phyloP scores from a whole-genome alignment of 441 rosid genomes.

The Theobroma grandiflorum region DNA sequence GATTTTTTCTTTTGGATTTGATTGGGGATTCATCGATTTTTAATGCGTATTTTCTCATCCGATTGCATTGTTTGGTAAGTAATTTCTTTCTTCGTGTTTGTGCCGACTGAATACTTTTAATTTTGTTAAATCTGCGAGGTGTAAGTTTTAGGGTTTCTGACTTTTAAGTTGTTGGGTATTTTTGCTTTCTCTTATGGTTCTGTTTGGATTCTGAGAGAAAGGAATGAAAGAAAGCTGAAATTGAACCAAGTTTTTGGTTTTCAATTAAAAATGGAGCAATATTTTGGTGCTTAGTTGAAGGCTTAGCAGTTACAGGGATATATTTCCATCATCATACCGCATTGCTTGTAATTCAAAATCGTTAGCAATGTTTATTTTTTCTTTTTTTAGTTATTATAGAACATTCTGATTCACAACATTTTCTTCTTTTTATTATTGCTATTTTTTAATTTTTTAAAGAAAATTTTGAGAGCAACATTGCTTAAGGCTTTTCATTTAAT shows the following conservation, averaged over 20 bases:
- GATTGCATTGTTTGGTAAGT: constrained; percentile 5
- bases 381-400: constrained; percentile 7
- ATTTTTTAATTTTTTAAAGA: neutral
- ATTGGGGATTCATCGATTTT: constrained; percentile 2
- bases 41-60: constrained; percentile 16
- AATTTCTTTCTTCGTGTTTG: constrained; percentile 12
- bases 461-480: neutral
- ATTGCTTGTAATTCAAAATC: constrained; percentile 12
- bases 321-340: neutral
- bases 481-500: neutral
- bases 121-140: neutral
- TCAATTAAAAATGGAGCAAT: constrained; percentile 19
- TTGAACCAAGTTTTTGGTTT: constrained; percentile 13
- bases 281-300: no score
- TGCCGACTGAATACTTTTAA: neutral
- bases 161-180: neutral
- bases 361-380: constrained; percentile 14
- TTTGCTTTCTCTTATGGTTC: neutral
- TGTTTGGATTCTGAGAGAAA: constrained; percentile 21
- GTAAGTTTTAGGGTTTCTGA: constrained; percentile 31
- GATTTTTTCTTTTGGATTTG: neutral
- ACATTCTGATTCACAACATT: neutral
- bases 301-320: neutral
- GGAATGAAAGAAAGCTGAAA: neutral
- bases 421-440: neutral